Evolutionary conservation across 2,329 filamentous ascomycete genomes (phyloP).

Genomic region (Nemania sp.): DNA sequence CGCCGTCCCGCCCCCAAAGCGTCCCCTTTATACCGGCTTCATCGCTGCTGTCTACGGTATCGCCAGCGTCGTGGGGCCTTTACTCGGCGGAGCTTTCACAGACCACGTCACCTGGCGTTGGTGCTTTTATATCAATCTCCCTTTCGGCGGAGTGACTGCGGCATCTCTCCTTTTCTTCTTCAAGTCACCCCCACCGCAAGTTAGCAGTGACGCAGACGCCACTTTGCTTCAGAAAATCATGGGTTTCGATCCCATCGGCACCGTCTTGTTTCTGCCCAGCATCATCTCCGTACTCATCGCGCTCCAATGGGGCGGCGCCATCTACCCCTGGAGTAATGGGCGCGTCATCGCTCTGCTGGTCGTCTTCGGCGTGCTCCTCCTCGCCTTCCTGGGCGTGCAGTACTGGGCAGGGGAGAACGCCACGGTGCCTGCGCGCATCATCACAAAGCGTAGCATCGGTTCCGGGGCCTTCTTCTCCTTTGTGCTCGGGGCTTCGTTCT

Average conservation of each 20-base stretch:
- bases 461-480: constrained; percentile 20
- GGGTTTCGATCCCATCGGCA: no score
- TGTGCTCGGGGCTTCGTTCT: no score
- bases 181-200: no score
- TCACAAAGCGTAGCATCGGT: no score
- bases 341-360: constrained; percentile 17
- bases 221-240: no score
- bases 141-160: no score
- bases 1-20: constrained; percentile 26
- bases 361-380: constrained; percentile 6
- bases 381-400: constrained; percentile 9
- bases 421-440: no score
- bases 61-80: constrained; percentile 24
- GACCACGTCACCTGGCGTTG: constrained; percentile 27
- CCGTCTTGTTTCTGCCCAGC: no score
- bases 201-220: no score
- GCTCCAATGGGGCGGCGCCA: constrained; percentile 33
- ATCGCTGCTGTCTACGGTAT: constrained; percentile 21
- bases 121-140: constrained; percentile 30
- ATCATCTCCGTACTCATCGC: constrained; percentile 34
- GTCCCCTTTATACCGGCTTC: constrained; percentile 21
- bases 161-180: no score
- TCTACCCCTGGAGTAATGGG: constrained; percentile 21
- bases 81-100: constrained; percentile 26
- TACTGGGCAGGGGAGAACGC: no score